Base-by-base conservation (phyloP, 352 stramenopile genomes). In the Globisporangium polare region DNA sequence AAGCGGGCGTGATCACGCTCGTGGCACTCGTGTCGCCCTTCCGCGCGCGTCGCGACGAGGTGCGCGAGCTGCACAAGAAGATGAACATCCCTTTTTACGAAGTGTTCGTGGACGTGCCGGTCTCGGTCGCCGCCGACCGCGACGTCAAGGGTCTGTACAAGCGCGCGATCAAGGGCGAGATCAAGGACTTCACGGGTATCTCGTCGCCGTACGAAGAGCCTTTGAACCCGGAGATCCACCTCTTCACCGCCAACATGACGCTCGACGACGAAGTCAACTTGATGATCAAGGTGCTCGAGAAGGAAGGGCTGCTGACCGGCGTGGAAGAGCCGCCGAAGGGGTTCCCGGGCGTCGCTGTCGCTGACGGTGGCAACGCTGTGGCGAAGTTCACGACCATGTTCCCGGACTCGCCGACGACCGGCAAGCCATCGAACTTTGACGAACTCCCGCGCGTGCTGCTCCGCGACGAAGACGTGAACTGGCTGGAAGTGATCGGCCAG, bases 161-260 rank as follows among this genome's bases (percentile, higher is more conserved):
- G 67, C 94, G 95, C 60, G 89, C 88, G 12, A 90, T 90, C 35
- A 92, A 91, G 41, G 97, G 97, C 46, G 95, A 99, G 74, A 90
- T 99, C 63, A 98, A 98, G 80, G 91, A 98, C 71, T 99, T 99
- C 66, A 99, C 97, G 4, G 98, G 97, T 65, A 98, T 99, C 62
- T 97, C 98, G 67, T 97, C 97, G 66, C 97, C 97, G 2, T 99
- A 99, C 71, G 97, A 99, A 69, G 86, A 88, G 58, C 97, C 97
- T 2, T 45, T 98, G 24, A 61, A 82, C 29, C 89, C 96, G 5
- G 97, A 99, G 63, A 97, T 99, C 60, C 89, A 94, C 54, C 75
- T 99, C 2, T 94, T 94, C 57, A 98, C 97, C 26, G 89, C 97
- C 51, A 94, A 98, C 69, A 88, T 98, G 67, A 96, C 86, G 42